Evolutionary conservation across 176 grass and related monocot genomes (phyloP), one percentile per base, ranked within the genome.

Genomic region (Calamus simplicifolius): DNA sequence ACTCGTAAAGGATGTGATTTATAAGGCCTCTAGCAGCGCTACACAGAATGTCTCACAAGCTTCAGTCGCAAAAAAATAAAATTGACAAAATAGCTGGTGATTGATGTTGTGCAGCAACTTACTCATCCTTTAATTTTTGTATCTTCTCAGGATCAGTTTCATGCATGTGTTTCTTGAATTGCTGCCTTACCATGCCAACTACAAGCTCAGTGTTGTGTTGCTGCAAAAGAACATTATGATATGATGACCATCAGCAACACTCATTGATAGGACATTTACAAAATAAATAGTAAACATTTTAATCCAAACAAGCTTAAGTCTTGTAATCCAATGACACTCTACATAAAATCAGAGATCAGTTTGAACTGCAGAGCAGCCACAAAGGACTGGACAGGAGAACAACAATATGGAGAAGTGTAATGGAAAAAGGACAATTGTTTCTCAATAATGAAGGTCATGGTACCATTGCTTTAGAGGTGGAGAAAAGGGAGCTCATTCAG

Each of bases 91-190:
- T 3, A 4, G 51, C 19, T 38, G 2, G 35, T 38, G 35, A 51
- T n/a, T 38, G 5, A 51, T n/a, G 16, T 0, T 2, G 18, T 57
- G 10, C 19, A 76, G 50, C 35, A 73, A 71, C 93, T 75, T 79
- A 98, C 93, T 92, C 84, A 53, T 92, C 87, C 63, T 98, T 98
- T 66, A 98, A 79, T 56, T 88, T 88, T 54, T 89, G 84, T 82
- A 98, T 98, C 75, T 98, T 98, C 69, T 92, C 84, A 25, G 84
- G 81, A 73, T 92, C 81, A 75, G 87, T 98, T 85, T 98, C 93
- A 63, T 85, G 74, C 84, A 88, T 89, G 52, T 98, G 77, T 77
- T 85, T 98, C 77, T 82, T 98, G 63, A 98, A 98, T 53, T 98
- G 93, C 56, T 91, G 62, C 56, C 93, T 88, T 18, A 98, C 93